phyloP scores from a whole-genome alignment of 2,329 filamentous ascomycete species.

The Tolypocladium amazonense region DNA sequence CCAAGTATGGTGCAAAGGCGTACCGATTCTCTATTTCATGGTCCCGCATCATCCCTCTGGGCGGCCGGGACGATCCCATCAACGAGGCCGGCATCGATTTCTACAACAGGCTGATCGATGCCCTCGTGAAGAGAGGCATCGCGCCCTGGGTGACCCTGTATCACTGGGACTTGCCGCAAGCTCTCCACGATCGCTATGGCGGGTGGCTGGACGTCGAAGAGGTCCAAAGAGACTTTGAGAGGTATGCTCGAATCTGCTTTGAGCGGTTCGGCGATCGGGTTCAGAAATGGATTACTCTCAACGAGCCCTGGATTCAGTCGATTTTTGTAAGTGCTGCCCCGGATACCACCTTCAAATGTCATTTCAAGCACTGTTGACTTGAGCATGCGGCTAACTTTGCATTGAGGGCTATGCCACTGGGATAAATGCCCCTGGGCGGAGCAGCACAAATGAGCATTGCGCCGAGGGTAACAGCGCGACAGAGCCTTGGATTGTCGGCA shows the following conservation, averaged over 20 bases:
- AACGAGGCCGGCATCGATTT: conserved; percentile 50
- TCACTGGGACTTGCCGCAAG: conserved; percentile 46
- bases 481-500: conserved; percentile 24
- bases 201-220: conserved; percentile 21
- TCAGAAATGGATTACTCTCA: conserved; percentile 27
- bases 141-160: conserved; percentile 52
- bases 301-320: conserved; percentile 27
- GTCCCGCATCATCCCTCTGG: conserved; percentile 55
- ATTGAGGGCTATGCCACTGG: conserved; percentile 21
- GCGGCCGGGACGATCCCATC: conserved; percentile 50
- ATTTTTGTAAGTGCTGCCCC: conserved; percentile 16
- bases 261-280: conserved; percentile 29
- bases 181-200: conserved; percentile 23
- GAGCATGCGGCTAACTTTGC: neutral
- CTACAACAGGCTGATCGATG: conserved; percentile 50
- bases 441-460: conserved; percentile 9
- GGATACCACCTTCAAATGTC: neutral
- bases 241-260: conserved; percentile 24
- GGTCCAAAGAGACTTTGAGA: conserved; percentile 22
- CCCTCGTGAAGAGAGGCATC: conserved; percentile 44
- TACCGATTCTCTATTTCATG: conserved; percentile 59
- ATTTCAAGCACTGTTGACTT: neutral
- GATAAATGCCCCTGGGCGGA: conserved; percentile 20
- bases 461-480: conserved; percentile 19
- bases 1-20: conserved; percentile 43